These are phyloP conservation scores for Plasmodium inui DNA, from an alignment of 169 alveolate species.

Conservation along the genomic window DNA sequence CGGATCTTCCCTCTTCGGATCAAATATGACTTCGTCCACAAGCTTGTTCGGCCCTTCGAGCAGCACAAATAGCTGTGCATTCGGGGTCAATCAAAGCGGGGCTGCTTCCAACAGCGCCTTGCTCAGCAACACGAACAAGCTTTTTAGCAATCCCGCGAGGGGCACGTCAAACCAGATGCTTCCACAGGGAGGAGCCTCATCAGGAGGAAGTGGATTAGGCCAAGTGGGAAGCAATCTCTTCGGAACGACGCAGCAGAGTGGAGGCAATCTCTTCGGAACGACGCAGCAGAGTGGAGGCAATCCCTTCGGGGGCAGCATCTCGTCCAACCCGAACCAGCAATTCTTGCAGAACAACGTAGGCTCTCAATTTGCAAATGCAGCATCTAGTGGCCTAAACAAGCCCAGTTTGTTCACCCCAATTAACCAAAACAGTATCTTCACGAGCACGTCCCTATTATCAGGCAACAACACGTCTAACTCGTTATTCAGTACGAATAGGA, in stretches of 20 bases:
- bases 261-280: not conserved
- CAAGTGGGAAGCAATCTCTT: not conserved
- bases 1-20: not conserved
- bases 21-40: not conserved
- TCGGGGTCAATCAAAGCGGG: constrained; percentile 15
- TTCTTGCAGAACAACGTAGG: not conserved
- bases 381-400: not conserved
- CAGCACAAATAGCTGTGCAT: not conserved
- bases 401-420: constrained; percentile 19
- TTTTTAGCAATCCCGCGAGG: not conserved
- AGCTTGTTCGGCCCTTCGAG: not conserved
- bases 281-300: not conserved
- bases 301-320: not conserved
- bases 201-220: not conserved
- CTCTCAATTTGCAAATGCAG: not conserved
- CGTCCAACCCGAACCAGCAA: not conserved
- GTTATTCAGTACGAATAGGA: not conserved
- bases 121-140: not conserved
- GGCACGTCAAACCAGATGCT: not conserved
- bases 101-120: not conserved
- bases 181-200: not conserved
- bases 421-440: constrained; percentile 13
- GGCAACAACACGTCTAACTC: not conserved
- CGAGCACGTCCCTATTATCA: not conserved
- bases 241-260: not conserved